Evolutionary conservation across 1,284 basidiomycete genomes (phyloP).

Genomic region (Rhodotorula sp.): DNA sequence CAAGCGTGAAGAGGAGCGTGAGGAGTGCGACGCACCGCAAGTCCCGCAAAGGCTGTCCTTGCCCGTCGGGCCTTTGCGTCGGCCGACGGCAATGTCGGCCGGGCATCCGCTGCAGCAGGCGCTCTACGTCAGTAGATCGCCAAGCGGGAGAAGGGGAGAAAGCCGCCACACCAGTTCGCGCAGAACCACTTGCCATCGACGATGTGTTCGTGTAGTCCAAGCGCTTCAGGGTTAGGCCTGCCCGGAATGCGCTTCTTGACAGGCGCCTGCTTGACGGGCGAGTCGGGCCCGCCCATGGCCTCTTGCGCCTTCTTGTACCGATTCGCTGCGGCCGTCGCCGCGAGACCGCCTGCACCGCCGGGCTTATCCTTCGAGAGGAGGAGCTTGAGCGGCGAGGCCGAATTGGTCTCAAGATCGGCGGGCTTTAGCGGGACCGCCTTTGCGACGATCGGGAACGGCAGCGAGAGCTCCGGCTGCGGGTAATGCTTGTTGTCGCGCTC

Average conservation of each 20-base stretch:
- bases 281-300: not conserved
- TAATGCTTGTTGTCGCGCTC: constrained; percentile 39
- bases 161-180: constrained; percentile 59
- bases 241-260: not conserved
- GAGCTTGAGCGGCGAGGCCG: constrained; percentile 23
- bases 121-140: too few species aligned
- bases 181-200: constrained; percentile 89
- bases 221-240: constrained; percentile 6
- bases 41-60: constrained; percentile 87
- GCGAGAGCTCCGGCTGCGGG: constrained; percentile 62
- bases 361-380: constrained; percentile 3
- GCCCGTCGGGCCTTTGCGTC: constrained; percentile 83
- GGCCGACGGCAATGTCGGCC: constrained; percentile 75
- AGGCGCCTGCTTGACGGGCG: not conserved
- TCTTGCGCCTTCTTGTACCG: constrained; percentile 1
- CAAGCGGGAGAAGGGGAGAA: too few species aligned
- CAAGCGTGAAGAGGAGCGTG: not conserved
- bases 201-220: constrained; percentile 63
- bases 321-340: constrained; percentile 8
- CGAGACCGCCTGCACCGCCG: not conserved
- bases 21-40: constrained; percentile 68
- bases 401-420: constrained; percentile 15
- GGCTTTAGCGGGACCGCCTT: constrained; percentile 24
- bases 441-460: constrained; percentile 62
- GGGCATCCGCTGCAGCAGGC: constrained; percentile 66